Percentiles rank a stretch among this genome's conserved stretches.
Evolutionary conservation across 352 stramenopile species (phyloP).

Genomic region (Blastocystis sp.): DNA sequence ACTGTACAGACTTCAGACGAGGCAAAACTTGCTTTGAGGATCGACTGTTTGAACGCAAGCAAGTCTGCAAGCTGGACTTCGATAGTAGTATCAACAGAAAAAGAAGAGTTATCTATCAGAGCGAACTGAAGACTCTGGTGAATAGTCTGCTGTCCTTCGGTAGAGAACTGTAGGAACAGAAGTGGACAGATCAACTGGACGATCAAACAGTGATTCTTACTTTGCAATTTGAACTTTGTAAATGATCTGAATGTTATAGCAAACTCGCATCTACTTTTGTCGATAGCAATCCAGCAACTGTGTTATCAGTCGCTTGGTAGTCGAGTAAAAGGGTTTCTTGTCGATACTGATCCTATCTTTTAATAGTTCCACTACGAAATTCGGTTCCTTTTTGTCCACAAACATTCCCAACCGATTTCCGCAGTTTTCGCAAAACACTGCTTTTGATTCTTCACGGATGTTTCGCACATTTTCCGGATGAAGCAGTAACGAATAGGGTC

Average conservation of each 20-base stretch:
- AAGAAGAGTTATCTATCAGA: neutral
- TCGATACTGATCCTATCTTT: constrained; percentile 9
- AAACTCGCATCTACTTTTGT: neutral
- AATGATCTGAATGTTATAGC: neutral
- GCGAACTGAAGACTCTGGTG: neutral
- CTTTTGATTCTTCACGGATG: neutral
- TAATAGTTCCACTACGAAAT: neutral
- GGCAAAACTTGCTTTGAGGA: neutral
- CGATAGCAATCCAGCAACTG: neutral
- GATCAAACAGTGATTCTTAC: neutral
- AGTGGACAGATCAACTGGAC: neutral
- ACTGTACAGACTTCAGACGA: neutral
- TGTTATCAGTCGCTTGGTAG: neutral
- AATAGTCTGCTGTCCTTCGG: neutral
- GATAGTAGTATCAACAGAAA: neutral
- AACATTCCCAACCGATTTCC: neutral
- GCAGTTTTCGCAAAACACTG: neutral
- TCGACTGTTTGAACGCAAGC: neutral
- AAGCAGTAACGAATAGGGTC: neutral
- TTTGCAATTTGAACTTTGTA: neutral
- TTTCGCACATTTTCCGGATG: neutral
- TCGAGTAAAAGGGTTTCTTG: neutral
- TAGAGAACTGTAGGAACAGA: neutral
- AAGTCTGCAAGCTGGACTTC: neutral
- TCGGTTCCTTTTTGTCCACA: neutral